Percentiles rank a stretch among this genome's conserved stretches.
phyloP scores from a whole-genome alignment of 495 filamentous ascomycete species.

The Penicillium turbatum region DNA sequence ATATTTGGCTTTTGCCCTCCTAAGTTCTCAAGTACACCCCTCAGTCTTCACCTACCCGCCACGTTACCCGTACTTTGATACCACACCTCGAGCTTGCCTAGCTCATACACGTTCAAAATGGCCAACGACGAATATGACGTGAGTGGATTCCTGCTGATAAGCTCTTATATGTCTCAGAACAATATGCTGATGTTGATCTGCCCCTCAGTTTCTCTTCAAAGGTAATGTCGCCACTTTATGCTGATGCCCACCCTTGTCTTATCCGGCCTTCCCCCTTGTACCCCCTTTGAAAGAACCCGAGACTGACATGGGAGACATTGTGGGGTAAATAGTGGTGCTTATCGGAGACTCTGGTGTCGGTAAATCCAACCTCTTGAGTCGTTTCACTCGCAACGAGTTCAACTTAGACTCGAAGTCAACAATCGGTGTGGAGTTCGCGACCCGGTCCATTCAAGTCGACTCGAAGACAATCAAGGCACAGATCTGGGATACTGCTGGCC shows the following conservation, averaged over 20 bases:
- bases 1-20: background rate
- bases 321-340: conserved; percentile 69
- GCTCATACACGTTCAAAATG: conserved; percentile 51
- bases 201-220: conserved; percentile 95
- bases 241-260: conserved; percentile 16
- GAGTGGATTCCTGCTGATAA: conserved; percentile 38
- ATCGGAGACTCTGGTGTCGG: conserved; percentile 99
- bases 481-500: conserved; percentile 99
- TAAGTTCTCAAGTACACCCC: background rate
- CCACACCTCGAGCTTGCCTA: conserved; percentile 10
- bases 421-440: conserved; percentile 99
- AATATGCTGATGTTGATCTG: conserved; percentile 13
- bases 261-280: background rate
- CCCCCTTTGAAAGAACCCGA: background rate
- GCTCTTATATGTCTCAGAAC: conserved; percentile 1
- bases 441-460: conserved; percentile 97
- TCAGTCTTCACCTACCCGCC: conserved; percentile 12
- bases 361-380: conserved; percentile 98
- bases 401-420: conserved; percentile 99
- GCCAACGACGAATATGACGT: conserved; percentile 99
- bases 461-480: conserved; percentile 99
- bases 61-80: conserved; percentile 23
- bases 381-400: conserved; percentile 99
- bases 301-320: conserved; percentile 21
- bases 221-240: conserved; percentile 53